These are phyloP conservation scores for Knufia fluminis DNA, from an alignment of 2,329 filamentous ascomycete genomes.

Conservation along the genomic window DNA sequence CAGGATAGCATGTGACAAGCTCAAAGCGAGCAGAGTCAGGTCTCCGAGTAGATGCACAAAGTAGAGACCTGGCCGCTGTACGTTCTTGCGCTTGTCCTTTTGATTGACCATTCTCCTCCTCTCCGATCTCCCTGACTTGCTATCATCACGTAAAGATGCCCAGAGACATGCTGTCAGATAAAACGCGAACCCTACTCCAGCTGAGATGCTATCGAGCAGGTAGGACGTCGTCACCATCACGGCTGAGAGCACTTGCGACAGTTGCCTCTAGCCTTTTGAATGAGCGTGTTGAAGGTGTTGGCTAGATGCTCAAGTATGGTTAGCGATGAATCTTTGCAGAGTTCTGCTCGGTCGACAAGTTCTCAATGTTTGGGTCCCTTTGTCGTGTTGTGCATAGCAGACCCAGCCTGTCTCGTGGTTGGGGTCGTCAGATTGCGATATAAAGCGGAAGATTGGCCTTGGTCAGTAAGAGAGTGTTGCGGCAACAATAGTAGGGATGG, in stretches of 20 bases:
- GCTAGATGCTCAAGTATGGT: too few species aligned
- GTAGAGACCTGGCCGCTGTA: not conserved
- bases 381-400: too few species aligned
- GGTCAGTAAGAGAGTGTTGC: too few species aligned
- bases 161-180: slow-evolving; percentile 1
- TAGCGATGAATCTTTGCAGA: too few species aligned
- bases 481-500: too few species aligned
- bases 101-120: not conserved
- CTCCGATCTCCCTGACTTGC: not conserved
- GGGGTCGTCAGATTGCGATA: too few species aligned
- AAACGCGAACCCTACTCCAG: slow-evolving; percentile 5
- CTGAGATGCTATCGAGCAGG: slow-evolving; percentile 9
- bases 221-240: not conserved
- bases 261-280: not conserved
- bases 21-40: slow-evolving; percentile 1
- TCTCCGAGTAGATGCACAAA: slow-evolving; percentile 3
- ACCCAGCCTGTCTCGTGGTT: too few species aligned
- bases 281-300: not conserved
- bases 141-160: slow-evolving; percentile 6
- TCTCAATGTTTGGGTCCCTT: too few species aligned
- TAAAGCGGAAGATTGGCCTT: too few species aligned
- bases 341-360: too few species aligned
- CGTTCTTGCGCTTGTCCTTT: not conserved
- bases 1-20: not conserved
- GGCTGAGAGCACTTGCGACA: not conserved